Base-by-base conservation (phyloP, 129 eudicot genomes). In the Logfia minima region DNA sequence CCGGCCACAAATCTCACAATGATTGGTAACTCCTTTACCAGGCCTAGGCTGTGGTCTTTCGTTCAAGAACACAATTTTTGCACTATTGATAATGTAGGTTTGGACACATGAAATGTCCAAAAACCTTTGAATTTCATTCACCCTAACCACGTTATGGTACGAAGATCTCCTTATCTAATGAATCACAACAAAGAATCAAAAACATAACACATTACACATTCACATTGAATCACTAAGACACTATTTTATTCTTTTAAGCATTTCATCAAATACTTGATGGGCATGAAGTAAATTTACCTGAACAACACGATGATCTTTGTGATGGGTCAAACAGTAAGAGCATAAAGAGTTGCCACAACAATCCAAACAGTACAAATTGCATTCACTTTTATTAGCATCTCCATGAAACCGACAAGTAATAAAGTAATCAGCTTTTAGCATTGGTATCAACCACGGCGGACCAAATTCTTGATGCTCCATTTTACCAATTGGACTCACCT, bases 101-200 rank as follows among this genome's bases (percentile, higher is more conserved):
- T 87, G 92, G n/a, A 87, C 88, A 32, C 87, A 80, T 18, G 89
- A 61, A 62, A 87, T 87, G 68, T 87, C 92, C 14, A 87, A 66
- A 84, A 62, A 68, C 28, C 78, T 85, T 69, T 85, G 87, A 32
- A 87, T 87, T 75, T 87, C 92, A 51, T 78, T 85, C 59, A 83
- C 92, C 77, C 89, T 85, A 73, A 87, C 92, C 84, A 85, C 92
- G 81, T 87, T 84, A 78, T 85, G 89, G 77, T 84, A 87, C 0
- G 89, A 82, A 32, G 90, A 87, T 81, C 89, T 60, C 53, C 92
- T 75, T 74, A 87, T 77, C 92, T 87, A 55, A 56, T 66, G 28
- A 73, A 66, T 4, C 55, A 56, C 64, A 55, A 67, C 17, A 55
- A 68, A 3, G 18, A 66, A 1, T 17, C n/a, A 41, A 10, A 45